phyloP scores from a whole-genome alignment of 2,329 filamentous ascomycete species.

The Colletotrichum tropicicola region DNA sequence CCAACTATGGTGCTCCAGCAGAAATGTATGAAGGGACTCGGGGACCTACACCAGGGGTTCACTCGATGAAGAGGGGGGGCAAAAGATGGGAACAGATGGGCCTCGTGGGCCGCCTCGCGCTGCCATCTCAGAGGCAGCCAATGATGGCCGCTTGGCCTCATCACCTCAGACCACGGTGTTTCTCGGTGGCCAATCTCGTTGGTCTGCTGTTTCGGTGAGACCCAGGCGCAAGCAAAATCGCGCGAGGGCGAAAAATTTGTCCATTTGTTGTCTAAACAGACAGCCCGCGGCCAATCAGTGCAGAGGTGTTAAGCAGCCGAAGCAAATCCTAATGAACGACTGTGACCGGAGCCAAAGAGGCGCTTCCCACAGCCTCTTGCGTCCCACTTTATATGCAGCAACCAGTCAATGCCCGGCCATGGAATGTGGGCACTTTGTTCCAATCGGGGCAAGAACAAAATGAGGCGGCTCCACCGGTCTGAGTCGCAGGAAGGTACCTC shows the following conservation, averaged over 20 bases:
- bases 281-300: conserved; percentile 1
- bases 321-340: too few species aligned
- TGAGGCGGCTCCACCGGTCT: conserved; percentile 1
- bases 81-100: conserved; percentile 16
- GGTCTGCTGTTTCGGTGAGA: not conserved
- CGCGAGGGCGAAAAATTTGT: conserved; percentile 6
- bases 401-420: not conserved
- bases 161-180: conserved; percentile 2
- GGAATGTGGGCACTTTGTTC: not conserved
- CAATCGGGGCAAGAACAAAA: not conserved
- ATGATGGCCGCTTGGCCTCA: not conserved
- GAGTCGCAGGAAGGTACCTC: not conserved
- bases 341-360: conserved; percentile 2
- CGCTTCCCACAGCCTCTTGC: not conserved
- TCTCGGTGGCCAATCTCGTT: conserved; percentile 5
- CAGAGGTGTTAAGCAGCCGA: not conserved
- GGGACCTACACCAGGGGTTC: not conserved
- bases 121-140: not conserved
- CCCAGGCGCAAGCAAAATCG: not conserved
- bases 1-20: too few species aligned
- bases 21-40: not conserved
- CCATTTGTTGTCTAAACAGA: not conserved
- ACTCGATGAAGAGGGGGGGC: not conserved
- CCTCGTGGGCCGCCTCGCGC: not conserved
- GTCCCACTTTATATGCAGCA: conserved; percentile 11